Base-by-base conservation (phyloP, 176 grass and related monocot genomes). In the Bolboschoenus planiculmis region DNA sequence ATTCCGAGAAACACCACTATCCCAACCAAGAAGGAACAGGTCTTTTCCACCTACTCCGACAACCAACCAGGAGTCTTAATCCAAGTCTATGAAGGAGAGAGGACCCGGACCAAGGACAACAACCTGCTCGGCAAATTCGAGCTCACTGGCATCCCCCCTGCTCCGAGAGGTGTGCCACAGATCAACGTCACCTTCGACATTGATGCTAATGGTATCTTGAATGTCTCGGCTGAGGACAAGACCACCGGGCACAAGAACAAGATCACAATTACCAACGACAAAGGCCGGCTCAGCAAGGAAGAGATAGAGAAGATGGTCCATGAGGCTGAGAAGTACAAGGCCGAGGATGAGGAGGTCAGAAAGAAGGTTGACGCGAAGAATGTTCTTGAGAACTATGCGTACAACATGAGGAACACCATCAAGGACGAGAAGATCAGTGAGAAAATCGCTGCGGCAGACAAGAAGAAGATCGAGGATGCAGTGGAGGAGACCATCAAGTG, bases 181-280 rank as follows among this genome's bases (percentile, higher is more conserved):
- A 92, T 97, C 83, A 90, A 90, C 36, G 91, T 92, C 15, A 83
- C 83, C 60, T 97, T 97, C 70, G 91, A 94, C 66, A 92, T 97
- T 63, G 94, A 97, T 54, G 91, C 91, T 0, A 94, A 97, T 35
- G 90, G 90, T 37, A 90, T 92, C 72, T 81, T 97, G 53, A 93
- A 94, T 58, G 91, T 97, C 59, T 87, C 89, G 2, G 91, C 94
- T 0, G 91, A 92, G 77, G 91, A 97, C 82, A 97, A 90, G 89
- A 92, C 91, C 1, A 92, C 89, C 0, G 94, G 91, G 16, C 81
- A 90, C 18, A 92, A 91, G 86, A 94, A 90, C 56, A 94, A 91
- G 86, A 97, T 97, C 88, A 97, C 91, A 14, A 93, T 97, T 35
- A 93, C 89, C 23, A 93, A 93, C 20, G 91, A 97, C 81, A 93